Base-by-base conservation (phyloP, 2,329 filamentous ascomycete genomes). In the Nemania diffusa region DNA sequence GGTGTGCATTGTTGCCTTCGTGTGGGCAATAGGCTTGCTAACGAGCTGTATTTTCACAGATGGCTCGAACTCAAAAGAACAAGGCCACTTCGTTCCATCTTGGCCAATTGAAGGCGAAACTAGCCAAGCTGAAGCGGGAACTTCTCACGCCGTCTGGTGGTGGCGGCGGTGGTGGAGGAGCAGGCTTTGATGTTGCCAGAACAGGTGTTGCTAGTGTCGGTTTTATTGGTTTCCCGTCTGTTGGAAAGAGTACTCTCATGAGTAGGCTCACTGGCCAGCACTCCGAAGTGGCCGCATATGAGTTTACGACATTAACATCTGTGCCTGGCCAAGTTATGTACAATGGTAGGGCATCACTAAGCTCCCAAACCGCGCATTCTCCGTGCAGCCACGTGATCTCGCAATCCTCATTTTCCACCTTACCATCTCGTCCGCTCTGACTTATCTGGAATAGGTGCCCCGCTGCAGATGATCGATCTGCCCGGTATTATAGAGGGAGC, bases 401-500 rank as follows among this genome's bases (percentile, higher is more conserved):
- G 48, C 20, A 9, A 42, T 13, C 17, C 8, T 46, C 15, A 9
- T 22, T 51, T 27, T 56, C 50, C 17, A 50, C 40, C 11, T 34
- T 6, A 15, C 52, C 17, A 34, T 62, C 17, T 53, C 46, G 32
- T 53, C 53, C 32, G n/a, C 62, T 13, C 58, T 67, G 57, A 69
- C 63, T 59, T 73, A 34, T 69, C 56, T 68, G 46, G 11, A 59
- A 68, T 48, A 86, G 84, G 95, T 66, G 96, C 96, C 55, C 97
- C 97, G 76, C 91, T 99, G 74, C 96, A 99, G 81, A 98, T 99
- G 83, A 92, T 99, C 71, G 96, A 99, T 87, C 85, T 99, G 77
- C 96, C 96, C 1, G 96, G 96, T 89, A 99, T 99, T 77, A 99
- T 99, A 73, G 93, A 98, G 81, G 96, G 96, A 78, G 96, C 96